Evolutionary conservation across 305 asterid genomes (phyloP).

Genomic region (Fraxinus sp.): DNA sequence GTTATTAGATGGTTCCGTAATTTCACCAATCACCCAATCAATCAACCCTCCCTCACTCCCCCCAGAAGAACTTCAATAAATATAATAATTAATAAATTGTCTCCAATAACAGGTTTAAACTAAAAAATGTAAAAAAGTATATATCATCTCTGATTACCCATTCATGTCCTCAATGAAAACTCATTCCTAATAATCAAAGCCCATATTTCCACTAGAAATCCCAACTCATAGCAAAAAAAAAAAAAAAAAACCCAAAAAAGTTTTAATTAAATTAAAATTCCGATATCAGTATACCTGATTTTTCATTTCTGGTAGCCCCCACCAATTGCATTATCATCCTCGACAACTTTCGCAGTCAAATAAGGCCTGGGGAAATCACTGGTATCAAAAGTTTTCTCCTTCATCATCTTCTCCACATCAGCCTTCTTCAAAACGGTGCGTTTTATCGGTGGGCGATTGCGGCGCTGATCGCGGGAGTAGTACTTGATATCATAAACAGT

Average conservation of each 20-base stretch:
- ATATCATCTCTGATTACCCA: neutral
- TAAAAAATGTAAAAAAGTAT: neutral
- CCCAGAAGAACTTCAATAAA: neutral
- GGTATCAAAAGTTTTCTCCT: slow-evolving; percentile 63
- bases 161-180: neutral
- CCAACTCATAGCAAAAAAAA: no score
- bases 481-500: slow-evolving; percentile 93
- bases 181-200: neutral
- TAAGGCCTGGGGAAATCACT: slow-evolving; percentile 76
- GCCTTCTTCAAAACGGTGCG: slow-evolving; percentile 76
- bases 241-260: no score
- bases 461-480: slow-evolving; percentile 82
- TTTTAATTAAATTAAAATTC: no score
- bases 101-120: neutral
- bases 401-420: slow-evolving; percentile 72
- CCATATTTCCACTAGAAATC: neutral
- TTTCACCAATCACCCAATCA: neutral
- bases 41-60: neutral
- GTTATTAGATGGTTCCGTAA: no score
- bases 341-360: slow-evolving; percentile 53
- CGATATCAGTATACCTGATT: slow-evolving; percentile 25
- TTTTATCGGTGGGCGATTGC: slow-evolving; percentile 77
- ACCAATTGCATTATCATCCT: slow-evolving; percentile 67
- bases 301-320: slow-evolving; percentile 82
- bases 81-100: neutral